Evolutionary conservation across 176 grass and related monocot genomes (phyloP).

Genomic region (Coix lacrymajobi): DNA sequence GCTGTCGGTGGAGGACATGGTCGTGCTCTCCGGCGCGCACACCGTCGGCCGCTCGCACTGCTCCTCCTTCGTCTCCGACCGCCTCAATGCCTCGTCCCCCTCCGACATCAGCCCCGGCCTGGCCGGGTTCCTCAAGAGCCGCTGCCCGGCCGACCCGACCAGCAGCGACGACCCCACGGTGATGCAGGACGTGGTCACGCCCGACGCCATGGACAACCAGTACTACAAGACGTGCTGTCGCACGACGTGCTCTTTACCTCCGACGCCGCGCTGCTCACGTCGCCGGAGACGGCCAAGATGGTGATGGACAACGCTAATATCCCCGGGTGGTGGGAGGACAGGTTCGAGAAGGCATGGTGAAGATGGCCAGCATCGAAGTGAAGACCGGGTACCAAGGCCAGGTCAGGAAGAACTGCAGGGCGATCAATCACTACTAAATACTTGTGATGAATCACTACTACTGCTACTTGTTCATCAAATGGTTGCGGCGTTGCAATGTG

Average conservation of each 20-base stretch:
- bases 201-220: conserved; percentile 13
- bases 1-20: conserved; percentile 42
- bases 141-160: background rate
- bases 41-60: conserved; percentile 57
- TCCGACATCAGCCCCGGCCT: conserved; percentile 15
- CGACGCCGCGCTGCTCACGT: conserved; percentile 28
- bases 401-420: background rate
- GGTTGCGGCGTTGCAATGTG: background rate
- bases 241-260: conserved; percentile 39
- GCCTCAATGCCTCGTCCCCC: background rate
- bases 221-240: conserved; percentile 46
- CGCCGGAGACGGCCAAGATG: conserved; percentile 1
- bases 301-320: conserved; percentile 8
- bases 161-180: conserved; percentile 21
- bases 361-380: conserved; percentile 37
- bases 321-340: conserved; percentile 25
- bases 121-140: background rate
- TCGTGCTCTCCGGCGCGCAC: conserved; percentile 61
- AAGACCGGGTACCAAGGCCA: background rate
- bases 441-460: background rate
- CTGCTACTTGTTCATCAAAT: background rate
- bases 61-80: conserved; percentile 33
- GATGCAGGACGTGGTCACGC: conserved; percentile 38
- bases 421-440: background rate
- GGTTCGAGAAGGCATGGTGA: conserved; percentile 36